Evolutionary conservation across 1,139 yeast genomes (phyloP).

Genomic region (Suhomyces atakaporum): DNA sequence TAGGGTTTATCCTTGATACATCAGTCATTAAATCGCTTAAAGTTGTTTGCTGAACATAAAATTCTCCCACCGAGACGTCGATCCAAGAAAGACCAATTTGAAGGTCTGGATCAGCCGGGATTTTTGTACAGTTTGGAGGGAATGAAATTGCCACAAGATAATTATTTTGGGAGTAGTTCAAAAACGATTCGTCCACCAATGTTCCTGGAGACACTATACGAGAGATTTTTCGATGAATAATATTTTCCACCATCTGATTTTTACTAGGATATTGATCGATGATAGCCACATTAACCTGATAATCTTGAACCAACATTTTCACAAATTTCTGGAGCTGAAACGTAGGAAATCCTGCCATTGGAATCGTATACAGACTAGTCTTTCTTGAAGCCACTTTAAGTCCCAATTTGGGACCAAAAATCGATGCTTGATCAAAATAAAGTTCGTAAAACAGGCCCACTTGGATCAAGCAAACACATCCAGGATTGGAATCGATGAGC

Average conservation of each 20-base stretch:
- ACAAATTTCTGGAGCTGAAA: constrained; percentile 72
- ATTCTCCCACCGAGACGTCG: constrained; percentile 82
- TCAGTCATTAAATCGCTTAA: constrained; percentile 58
- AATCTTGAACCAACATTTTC: constrained; percentile 68
- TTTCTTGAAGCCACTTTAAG: constrained; percentile 46
- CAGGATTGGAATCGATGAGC: constrained; percentile 51
- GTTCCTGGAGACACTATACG: constrained; percentile 93
- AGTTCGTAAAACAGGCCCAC: constrained; percentile 90
- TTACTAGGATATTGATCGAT: constrained; percentile 63
- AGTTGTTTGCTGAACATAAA: constrained; percentile 65
- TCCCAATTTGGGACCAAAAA: constrained; percentile 70
- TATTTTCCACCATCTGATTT: constrained; percentile 25
- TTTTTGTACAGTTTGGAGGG: constrained; percentile 48
- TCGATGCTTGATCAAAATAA: constrained; percentile 84
- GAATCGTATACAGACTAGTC: constrained; percentile 51
- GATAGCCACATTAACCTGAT: constrained; percentile 72
- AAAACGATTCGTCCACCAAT: constrained; percentile 79
- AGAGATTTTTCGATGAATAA: constrained; percentile 67
- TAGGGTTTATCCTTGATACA: constrained; percentile 64
- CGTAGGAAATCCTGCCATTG: constrained; percentile 93
- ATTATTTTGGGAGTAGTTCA: constrained; percentile 72
- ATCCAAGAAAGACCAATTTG: constrained; percentile 83
- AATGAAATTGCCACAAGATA: constrained; percentile 66
- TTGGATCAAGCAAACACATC: constrained; percentile 78
- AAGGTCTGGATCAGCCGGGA: constrained; percentile 48